Conservation (phyloP, 2,329 filamentous ascomycete species). For the Rutstroemia sydowiana region DNA sequence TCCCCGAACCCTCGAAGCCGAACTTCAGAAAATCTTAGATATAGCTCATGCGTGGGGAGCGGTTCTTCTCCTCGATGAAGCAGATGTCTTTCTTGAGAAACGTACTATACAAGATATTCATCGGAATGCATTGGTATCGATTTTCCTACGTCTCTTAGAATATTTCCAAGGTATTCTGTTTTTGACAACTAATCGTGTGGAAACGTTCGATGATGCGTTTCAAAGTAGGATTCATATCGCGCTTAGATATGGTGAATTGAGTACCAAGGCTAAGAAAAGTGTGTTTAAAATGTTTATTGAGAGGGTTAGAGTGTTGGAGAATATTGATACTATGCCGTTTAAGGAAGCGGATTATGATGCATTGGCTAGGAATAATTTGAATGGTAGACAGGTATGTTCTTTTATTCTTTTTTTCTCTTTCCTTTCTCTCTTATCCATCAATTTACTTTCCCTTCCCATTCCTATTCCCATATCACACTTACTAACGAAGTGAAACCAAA, state of each 20-base stretch:
- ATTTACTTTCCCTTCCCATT: too few relatives aligned
- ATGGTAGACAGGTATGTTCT: constrained; percentile 53
- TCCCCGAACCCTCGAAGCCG: constrained; percentile 62
- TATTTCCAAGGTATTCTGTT: constrained; percentile 91
- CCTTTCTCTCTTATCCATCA: too few relatives aligned
- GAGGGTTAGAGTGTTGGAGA: constrained; percentile 59
- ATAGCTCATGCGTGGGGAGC: constrained; percentile 83
- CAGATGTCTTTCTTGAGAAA: constrained; percentile 77
- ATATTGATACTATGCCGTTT: constrained; percentile 52
- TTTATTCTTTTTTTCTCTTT: neutral
- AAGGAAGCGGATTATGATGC: constrained; percentile 58
- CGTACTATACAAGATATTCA: constrained; percentile 77
- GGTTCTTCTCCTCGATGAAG: constrained; percentile 78
- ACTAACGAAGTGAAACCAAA: constrained; percentile 32
- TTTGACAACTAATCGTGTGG: constrained; percentile 80
- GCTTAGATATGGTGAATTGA: constrained; percentile 70
- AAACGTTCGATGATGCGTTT: constrained; percentile 87
- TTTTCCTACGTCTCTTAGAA: constrained; percentile 80
- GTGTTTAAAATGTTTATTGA: constrained; percentile 83
- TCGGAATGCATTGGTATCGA: constrained; percentile 77
- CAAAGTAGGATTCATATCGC: constrained; percentile 83
- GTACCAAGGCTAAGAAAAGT: constrained; percentile 61
- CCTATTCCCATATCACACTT: neutral
- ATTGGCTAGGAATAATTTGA: constrained; percentile 61
- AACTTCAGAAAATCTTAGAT: constrained; percentile 77